Evolutionary conservation across 1,284 basidiomycete species (phyloP).

Genomic region (Moniliella sp.): DNA sequence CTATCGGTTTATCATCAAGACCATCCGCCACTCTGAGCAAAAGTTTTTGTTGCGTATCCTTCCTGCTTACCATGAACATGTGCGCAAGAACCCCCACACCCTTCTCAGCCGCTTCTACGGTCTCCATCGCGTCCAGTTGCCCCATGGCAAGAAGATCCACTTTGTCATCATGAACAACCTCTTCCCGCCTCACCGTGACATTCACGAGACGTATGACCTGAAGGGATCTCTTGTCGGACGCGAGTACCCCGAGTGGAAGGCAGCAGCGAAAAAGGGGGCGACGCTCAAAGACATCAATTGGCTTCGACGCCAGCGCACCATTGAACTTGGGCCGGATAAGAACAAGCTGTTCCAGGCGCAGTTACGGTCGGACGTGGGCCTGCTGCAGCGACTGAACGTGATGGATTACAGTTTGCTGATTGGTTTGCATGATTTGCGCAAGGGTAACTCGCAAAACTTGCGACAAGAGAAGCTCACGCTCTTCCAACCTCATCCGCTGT

Average conservation of each 20-base stretch:
- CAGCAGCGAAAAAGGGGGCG: slow-evolving; percentile 55
- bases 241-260: slow-evolving; percentile 67
- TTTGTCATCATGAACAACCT: slow-evolving; percentile 99
- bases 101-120: slow-evolving; percentile 84
- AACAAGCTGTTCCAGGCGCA: slow-evolving; percentile 70
- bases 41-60: slow-evolving; percentile 72
- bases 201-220: slow-evolving; percentile 91
- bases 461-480: slow-evolving; percentile 70
- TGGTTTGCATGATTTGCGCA: slow-evolving; percentile 72
- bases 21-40: slow-evolving; percentile 80
- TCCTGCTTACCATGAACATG: slow-evolving; percentile 63
- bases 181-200: slow-evolving; percentile 85
- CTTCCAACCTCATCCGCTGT: slow-evolving; percentile 48
- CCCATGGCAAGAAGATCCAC: slow-evolving; percentile 78
- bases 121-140: slow-evolving; percentile 89
- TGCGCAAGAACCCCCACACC: slow-evolving; percentile 77
- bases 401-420: slow-evolving; percentile 94
- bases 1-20: slow-evolving; percentile 99
- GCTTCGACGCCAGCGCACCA: slow-evolving; percentile 55
- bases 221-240: slow-evolving; percentile 76
- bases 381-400: slow-evolving; percentile 59
- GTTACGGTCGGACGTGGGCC: slow-evolving; percentile 61
- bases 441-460: slow-evolving; percentile 75
- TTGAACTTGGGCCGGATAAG: slow-evolving; percentile 86
- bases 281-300: slow-evolving; percentile 91